phyloP scores from a whole-genome alignment of 2,329 filamentous ascomycete genomes.

The Colletotrichum sp. region DNA sequence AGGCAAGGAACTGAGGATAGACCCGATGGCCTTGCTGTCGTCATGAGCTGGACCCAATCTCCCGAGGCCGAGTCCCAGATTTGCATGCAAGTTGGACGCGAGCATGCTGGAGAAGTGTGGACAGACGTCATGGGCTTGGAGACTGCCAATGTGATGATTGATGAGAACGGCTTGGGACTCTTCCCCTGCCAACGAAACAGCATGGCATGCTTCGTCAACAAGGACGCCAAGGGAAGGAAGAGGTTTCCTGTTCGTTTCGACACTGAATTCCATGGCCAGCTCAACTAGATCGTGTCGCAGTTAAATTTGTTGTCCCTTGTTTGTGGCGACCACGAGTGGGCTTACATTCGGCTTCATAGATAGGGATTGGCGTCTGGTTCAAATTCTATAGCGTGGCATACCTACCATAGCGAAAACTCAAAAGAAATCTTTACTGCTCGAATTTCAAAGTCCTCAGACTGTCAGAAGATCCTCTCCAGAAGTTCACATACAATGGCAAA shows the following conservation, averaged over 20 bases:
- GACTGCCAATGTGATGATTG: not conserved
- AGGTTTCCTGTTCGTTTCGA: constrained; percentile 3
- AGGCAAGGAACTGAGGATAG: not conserved
- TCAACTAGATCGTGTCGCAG: too few species aligned
- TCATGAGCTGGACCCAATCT: constrained; percentile 9
- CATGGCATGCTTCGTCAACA: constrained; percentile 9
- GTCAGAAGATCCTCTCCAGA: too few species aligned
- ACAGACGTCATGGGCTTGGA: constrained; percentile 2
- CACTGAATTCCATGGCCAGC: too few species aligned
- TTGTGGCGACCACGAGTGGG: too few species aligned
- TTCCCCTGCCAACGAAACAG: constrained; percentile 1
- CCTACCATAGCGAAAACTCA: not conserved
- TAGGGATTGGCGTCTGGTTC: not conserved
- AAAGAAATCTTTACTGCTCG: not conserved
- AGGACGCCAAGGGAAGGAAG: constrained; percentile 6
- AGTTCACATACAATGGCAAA: too few species aligned
- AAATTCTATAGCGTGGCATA: not conserved
- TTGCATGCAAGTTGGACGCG: constrained; percentile 1
- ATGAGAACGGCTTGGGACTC: not conserved
- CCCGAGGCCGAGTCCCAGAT: not conserved
- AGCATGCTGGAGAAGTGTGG: constrained; percentile 4
- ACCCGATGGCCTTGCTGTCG: not conserved
- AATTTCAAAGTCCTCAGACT: too few species aligned
- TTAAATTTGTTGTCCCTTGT: too few species aligned
- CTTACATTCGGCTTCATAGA: rapidly evolving